Conservation (phyloP, 345 rosid species). For the Eucalyptus tenuipes region DNA sequence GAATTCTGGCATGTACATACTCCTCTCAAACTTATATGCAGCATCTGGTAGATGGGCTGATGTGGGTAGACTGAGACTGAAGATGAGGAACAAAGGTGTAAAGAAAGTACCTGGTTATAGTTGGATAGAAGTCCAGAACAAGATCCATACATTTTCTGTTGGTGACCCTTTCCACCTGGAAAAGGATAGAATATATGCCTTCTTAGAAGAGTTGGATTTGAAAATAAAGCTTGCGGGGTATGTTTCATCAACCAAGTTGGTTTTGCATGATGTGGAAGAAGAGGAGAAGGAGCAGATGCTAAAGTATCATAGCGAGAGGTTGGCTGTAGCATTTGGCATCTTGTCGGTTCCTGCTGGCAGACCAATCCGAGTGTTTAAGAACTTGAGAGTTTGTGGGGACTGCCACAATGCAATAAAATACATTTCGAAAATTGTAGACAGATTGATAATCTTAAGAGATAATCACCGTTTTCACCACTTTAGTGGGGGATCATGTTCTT, state of each 20-base stretch:
- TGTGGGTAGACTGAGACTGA: conserved; percentile 13
- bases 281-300: conserved; percentile 18
- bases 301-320: conserved; percentile 18
- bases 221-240: conserved; percentile 17
- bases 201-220: conserved; percentile 6
- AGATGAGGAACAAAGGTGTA: conserved; percentile 10
- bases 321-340: conserved; percentile 23
- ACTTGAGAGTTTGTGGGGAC: conserved; percentile 19
- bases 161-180: conserved; percentile 18
- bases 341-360: conserved; percentile 12
- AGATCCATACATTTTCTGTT: conserved; percentile 18
- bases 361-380: conserved; percentile 22
- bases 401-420: conserved; percentile 19
- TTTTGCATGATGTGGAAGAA: conserved; percentile 15
- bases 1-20: conserved; percentile 18
- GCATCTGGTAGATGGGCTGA: conserved; percentile 14
- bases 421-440: conserved; percentile 6
- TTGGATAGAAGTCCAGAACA: conserved; percentile 16
- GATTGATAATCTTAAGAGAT: conserved; percentile 18
- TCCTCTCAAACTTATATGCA: conserved; percentile 21
- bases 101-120: conserved; percentile 19
- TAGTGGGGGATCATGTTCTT: conserved; percentile 15
- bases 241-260: conserved; percentile 7
- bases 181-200: conserved; percentile 9
- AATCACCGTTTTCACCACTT: conserved; percentile 25